Evolutionary conservation across 1,284 basidiomycete genomes (phyloP).

Genomic region (Cystobasidium slooffiae): DNA sequence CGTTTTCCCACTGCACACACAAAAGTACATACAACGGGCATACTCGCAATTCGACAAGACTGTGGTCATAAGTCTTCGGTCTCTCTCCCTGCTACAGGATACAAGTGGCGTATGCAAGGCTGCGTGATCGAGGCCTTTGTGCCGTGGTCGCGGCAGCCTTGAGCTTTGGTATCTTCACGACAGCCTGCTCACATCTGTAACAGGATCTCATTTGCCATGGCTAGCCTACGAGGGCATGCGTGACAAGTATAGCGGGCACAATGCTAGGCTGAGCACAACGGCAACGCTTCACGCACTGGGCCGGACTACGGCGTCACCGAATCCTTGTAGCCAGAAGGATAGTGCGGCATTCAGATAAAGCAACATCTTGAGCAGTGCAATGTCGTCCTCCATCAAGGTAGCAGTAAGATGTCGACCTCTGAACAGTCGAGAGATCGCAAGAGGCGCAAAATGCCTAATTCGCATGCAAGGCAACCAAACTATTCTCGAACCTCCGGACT

Average conservation of each 20-base stretch:
- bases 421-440: conserved; percentile 84
- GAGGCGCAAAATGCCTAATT: conserved; percentile 88
- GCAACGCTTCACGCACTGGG: too few relatives aligned
- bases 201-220: too few relatives aligned
- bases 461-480: conserved; percentile 71
- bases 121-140: background rate
- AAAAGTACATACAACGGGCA: too few relatives aligned
- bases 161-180: background rate
- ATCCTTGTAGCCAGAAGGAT: too few relatives aligned
- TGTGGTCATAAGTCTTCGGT: background rate
- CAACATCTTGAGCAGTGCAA: background rate
- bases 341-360: too few relatives aligned
- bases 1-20: too few relatives aligned
- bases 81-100: background rate
- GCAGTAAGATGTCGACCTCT: conserved; percentile 79
- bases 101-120: background rate
- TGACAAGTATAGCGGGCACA: too few relatives aligned
- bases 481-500: conserved; percentile 40
- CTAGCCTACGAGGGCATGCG: too few relatives aligned
- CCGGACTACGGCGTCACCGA: too few relatives aligned
- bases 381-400: conserved; percentile 42
- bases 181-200: too few relatives aligned
- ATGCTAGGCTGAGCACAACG: too few relatives aligned
- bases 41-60: too few relatives aligned
- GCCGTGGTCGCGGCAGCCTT: background rate